Evolutionary conservation across 106 monocot genomes (phyloP).

Genomic region (Iris macrosiphon): DNA sequence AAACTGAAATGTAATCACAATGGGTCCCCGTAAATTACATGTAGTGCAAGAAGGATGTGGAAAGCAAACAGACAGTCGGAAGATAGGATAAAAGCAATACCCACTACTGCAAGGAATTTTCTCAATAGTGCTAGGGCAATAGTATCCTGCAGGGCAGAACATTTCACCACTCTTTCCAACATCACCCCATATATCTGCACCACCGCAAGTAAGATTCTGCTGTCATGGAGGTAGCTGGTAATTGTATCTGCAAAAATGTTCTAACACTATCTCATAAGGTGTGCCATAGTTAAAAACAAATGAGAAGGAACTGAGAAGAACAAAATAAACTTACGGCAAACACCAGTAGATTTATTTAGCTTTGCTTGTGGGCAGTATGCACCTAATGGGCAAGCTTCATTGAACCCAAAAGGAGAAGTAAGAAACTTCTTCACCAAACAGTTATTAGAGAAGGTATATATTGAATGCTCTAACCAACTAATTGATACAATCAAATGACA

Average conservation of each 20-base stretch:
- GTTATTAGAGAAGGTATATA: not conserved
- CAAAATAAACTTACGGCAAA: conserved; percentile 58
- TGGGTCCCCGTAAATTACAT: too few relatives aligned
- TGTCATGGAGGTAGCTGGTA: conserved; percentile 51
- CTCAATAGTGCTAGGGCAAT: conserved; percentile 44
- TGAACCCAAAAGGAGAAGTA: conserved; percentile 1
- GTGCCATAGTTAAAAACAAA: conserved; percentile 1
- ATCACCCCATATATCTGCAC: conserved; percentile 65
- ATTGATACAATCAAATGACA: not conserved
- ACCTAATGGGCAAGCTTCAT: conserved; percentile 68
- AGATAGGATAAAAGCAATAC: conserved; percentile 34
- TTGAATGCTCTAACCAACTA: not conserved
- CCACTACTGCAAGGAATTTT: conserved; percentile 43
- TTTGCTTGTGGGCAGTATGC: conserved; percentile 49
- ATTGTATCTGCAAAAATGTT: conserved; percentile 32
- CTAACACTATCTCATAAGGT: not conserved
- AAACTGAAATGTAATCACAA: too few relatives aligned
- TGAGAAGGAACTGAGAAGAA: not conserved
- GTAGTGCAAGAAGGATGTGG: too few relatives aligned
- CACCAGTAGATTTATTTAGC: conserved; percentile 38
- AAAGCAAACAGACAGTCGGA: not conserved
- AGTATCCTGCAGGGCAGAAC: conserved; percentile 57
- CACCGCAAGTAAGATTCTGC: conserved; percentile 43
- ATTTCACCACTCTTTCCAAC: conserved; percentile 28
- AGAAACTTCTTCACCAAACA: not conserved